Evolutionary conservation across 257 asterid genomes (phyloP).

Genomic region (Fraxinus cuspidata): DNA sequence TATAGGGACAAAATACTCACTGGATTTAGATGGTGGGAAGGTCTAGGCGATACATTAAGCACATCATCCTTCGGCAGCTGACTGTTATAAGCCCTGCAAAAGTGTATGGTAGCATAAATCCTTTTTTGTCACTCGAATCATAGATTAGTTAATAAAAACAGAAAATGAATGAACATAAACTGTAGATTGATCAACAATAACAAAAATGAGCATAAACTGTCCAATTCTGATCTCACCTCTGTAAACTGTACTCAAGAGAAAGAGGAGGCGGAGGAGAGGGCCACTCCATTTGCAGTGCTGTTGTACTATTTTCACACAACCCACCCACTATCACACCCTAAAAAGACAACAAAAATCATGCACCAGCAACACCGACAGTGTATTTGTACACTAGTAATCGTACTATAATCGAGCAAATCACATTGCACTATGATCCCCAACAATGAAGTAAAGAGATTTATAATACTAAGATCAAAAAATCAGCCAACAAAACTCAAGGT

Average conservation of each 20-base stretch:
- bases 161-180: not conserved
- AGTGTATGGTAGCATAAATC: not conserved
- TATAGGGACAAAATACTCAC: conserved; percentile 28
- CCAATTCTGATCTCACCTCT: conserved; percentile 10
- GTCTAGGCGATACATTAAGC: conserved; percentile 55
- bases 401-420: not conserved
- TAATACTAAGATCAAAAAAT: conserved; percentile 3
- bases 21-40: conserved; percentile 32
- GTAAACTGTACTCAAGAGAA: conserved; percentile 18
- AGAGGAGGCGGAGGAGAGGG: conserved; percentile 23
- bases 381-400: not conserved
- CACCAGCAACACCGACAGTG: conserved; percentile 16
- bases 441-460: conserved; percentile 2
- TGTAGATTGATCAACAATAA: not conserved
- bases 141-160: not conserved
- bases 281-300: conserved; percentile 24
- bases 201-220: too few relatives aligned
- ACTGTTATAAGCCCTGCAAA: conserved; percentile 12
- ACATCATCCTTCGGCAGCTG: conserved; percentile 40
- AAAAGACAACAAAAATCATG: conserved; percentile 18
- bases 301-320: not conserved
- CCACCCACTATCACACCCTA: conserved; percentile 1
- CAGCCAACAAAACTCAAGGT: conserved; percentile 18
- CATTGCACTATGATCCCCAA: not conserved
- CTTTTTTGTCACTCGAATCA: not conserved